Evolutionary conservation across 257 asterid species (phyloP).

Genomic region (Solanum bulbocastanum): DNA sequence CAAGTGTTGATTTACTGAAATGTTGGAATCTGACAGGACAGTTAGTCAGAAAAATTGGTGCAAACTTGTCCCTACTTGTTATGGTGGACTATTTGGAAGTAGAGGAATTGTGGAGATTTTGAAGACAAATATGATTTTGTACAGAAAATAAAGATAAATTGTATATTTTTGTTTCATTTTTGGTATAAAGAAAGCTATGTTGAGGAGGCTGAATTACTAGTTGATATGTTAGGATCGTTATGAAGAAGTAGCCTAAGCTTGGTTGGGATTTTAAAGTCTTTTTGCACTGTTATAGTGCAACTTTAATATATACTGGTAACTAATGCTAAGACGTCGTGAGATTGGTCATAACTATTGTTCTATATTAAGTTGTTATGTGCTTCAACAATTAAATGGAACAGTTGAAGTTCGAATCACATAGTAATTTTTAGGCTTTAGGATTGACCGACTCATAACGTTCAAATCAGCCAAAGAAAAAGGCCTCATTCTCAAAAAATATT

Average conservation of each 20-base stretch:
- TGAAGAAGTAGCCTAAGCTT: neutral
- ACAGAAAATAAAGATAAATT: neutral
- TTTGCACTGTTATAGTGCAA: neutral
- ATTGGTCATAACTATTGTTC: neutral
- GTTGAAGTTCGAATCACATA: neutral
- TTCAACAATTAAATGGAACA: neutral
- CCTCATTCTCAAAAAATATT: neutral
- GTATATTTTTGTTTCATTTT: neutral
- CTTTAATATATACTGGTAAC: neutral
- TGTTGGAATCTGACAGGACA: neutral
- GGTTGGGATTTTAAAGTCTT: neutral
- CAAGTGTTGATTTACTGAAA: neutral
- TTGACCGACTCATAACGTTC: neutral
- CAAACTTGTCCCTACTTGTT: neutral
- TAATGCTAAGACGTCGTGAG: neutral
- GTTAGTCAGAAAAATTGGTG: neutral
- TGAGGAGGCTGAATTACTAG: neutral
- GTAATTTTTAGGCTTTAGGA: neutral
- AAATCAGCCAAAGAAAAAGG: neutral
- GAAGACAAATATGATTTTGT: neutral
- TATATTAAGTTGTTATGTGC: neutral
- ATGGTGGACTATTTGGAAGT: neutral
- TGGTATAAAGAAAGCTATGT: neutral
- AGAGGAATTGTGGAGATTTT: neutral
- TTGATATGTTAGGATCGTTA: neutral